A percentile compares a stretch with the other conserved stretches of the same genome.
Conservation (phyloP, 2,329 filamentous ascomycete species). For the Nemania abortiva region DNA sequence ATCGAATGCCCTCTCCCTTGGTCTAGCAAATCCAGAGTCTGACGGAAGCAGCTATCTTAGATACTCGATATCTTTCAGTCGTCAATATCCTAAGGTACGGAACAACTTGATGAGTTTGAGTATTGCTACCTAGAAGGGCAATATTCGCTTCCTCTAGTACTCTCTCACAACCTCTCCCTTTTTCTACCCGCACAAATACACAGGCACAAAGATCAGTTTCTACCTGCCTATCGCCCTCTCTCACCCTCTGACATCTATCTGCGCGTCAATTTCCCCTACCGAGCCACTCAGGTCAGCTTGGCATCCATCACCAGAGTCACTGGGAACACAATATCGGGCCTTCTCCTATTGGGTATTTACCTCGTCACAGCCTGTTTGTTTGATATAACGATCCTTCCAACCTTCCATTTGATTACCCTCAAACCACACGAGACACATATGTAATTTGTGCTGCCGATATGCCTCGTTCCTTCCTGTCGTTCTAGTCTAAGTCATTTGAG, state of each 20-base stretch:
- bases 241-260: neutral
- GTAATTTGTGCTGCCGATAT: slow-evolving; percentile 6
- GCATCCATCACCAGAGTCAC: slow-evolving; percentile 11
- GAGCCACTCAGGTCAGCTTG: neutral
- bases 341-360: slow-evolving; percentile 8
- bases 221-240: neutral
- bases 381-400: neutral
- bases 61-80: neutral
- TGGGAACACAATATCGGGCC: slow-evolving; percentile 6
- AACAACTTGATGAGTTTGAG: neutral
- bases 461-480: slow-evolving; percentile 18
- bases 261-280: neutral
- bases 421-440: neutral
- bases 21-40: neutral
- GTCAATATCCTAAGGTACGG: slow-evolving; percentile 18
- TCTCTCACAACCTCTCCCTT: no score
- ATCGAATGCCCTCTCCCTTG: neutral
- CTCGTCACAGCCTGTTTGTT: neutral
- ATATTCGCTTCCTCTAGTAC: no score
- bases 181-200: neutral
- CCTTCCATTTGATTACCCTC: slow-evolving; percentile 4
- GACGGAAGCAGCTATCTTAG: slow-evolving; percentile 22
- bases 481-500: neutral
- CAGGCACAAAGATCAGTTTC: neutral
- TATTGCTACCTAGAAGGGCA: no score